phyloP scores from a whole-genome alignment of 1,284 basidiomycete species.

The Apiotrichum veenhuisii region DNA sequence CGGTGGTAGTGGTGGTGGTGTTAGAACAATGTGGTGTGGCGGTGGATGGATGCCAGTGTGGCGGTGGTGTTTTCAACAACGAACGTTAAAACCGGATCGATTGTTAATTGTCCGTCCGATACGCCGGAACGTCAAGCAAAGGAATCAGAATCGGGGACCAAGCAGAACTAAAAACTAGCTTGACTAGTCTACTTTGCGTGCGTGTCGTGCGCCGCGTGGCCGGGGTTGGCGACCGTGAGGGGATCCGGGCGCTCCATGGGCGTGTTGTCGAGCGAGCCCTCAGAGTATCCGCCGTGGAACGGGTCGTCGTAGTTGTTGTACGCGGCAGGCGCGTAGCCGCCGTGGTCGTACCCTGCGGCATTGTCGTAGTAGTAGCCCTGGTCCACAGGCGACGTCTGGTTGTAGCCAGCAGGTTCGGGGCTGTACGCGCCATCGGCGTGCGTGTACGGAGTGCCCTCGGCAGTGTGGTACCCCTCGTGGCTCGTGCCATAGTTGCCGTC shows the following conservation, averaged over 20 bases:
- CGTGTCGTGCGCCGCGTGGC: not conserved
- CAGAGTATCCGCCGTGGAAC: constrained; percentile 22
- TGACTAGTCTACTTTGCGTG: not conserved
- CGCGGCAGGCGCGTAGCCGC: not conserved
- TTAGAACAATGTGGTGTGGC: not conserved
- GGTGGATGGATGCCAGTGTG: too few species aligned
- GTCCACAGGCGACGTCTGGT: constrained; percentile 1
- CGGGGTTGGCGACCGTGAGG: constrained; percentile 25
- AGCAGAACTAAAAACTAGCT: too few species aligned
- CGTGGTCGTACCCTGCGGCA: not conserved
- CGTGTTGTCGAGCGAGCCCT: constrained; percentile 27
- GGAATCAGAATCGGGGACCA: not conserved
- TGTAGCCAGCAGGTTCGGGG: not conserved
- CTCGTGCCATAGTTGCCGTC: not conserved
- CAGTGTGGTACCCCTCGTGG: not conserved
- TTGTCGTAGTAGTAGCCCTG: constrained; percentile 45
- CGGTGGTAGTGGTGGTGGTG: not conserved
- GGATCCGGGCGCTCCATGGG: constrained; percentile 30
- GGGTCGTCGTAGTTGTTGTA: constrained; percentile 19
- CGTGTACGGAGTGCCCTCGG: not conserved
- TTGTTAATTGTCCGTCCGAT: too few species aligned
- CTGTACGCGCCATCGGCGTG: constrained; percentile 2
- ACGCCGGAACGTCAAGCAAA: not conserved
- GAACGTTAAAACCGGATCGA: too few species aligned
- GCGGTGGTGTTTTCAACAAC: too few species aligned